Percentiles rank a stretch among this genome's conserved stretches.
phyloP scores from a whole-genome alignment of 2,329 filamentous ascomycete species.

The Huntiella decipiens region DNA sequence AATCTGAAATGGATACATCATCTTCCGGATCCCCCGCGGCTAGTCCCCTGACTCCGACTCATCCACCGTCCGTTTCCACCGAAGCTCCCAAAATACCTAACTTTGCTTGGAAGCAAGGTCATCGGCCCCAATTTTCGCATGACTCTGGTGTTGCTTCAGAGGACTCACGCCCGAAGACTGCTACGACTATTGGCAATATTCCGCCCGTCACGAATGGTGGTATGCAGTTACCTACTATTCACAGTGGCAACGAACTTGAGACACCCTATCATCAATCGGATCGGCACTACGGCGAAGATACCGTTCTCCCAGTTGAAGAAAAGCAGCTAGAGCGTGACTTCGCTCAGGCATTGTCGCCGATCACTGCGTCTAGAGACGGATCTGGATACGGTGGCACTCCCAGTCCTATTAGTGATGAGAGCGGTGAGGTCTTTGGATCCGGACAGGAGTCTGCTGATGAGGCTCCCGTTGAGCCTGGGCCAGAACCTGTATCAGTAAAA shows the following conservation, averaged over 20 bases:
- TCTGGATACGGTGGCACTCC: slow-evolving; percentile 28
- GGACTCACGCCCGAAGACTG: background rate
- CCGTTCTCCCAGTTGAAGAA: slow-evolving; percentile 2
- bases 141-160: slow-evolving; percentile 2
- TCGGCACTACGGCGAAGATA: slow-evolving; percentile 2
- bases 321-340: slow-evolving; percentile 26
- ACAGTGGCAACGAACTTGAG: slow-evolving; percentile 11
- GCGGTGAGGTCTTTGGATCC: slow-evolving; percentile 16
- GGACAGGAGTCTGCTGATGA: slow-evolving; percentile 7
- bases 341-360: slow-evolving; percentile 48
- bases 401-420: slow-evolving; percentile 16
- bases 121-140: background rate
- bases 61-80: background rate
- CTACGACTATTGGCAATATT: background rate
- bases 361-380: slow-evolving; percentile 51
- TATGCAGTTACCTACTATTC: slow-evolving; percentile 14
- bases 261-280: slow-evolving; percentile 17
- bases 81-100: slow-evolving; percentile 3
- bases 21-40: background rate
- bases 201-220: slow-evolving; percentile 11
- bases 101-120: slow-evolving; percentile 6
- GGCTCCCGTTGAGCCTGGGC: background rate
- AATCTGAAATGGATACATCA: background rate
- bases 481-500: too few species aligned
- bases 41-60: background rate